Conservation (phyloP, 176 grass and related monocot genomes). For the Carex cristatella region DNA sequence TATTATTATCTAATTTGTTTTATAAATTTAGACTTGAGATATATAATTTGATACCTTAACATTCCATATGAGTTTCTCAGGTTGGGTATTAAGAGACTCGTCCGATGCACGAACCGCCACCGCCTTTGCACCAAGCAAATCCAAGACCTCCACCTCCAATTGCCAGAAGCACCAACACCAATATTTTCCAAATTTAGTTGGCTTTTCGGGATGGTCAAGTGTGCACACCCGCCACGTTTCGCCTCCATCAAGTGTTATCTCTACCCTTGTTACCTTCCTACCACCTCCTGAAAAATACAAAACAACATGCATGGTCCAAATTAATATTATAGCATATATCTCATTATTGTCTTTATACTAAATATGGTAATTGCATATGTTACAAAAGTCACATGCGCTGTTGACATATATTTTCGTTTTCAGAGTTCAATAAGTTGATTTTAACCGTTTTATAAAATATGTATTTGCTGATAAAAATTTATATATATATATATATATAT, state of each 20-base stretch:
- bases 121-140: conserved; percentile 69
- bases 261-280: conserved; percentile 69
- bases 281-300: conserved; percentile 47
- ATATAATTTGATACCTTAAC: conserved; percentile 39
- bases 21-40: neutral
- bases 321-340: neutral
- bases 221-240: conserved; percentile 56
- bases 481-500: too few relatives aligned
- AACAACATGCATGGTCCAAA: neutral
- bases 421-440: too few relatives aligned
- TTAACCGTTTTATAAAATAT: too few relatives aligned
- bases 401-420: too few relatives aligned
- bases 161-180: conserved; percentile 99
- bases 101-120: conserved; percentile 88
- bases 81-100: conserved; percentile 69
- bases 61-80: conserved; percentile 81
- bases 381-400: too few relatives aligned
- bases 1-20: neutral
- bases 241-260: conserved; percentile 72
- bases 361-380: too few relatives aligned
- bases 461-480: too few relatives aligned
- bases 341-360: neutral
- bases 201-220: conserved; percentile 54
- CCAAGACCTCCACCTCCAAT: conserved; percentile 51
- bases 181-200: conserved; percentile 68